A percentile compares a stretch with the other conserved stretches of the same genome.
Evolutionary conservation across 805 yeast species (phyloP).

Genomic region (Suhomyces faveliae): DNA sequence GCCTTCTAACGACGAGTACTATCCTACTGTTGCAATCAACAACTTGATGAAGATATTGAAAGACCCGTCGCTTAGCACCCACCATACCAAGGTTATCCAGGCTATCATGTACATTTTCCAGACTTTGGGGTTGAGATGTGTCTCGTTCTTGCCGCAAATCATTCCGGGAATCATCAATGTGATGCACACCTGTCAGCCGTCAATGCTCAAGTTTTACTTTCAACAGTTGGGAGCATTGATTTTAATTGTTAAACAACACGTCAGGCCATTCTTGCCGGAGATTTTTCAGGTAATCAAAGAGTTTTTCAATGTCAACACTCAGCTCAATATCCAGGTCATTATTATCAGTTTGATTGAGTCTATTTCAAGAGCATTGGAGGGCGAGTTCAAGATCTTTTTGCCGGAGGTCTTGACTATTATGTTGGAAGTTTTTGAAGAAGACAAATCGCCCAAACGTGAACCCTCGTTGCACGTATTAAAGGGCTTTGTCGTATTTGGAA

Average conservation of each 20-base stretch:
- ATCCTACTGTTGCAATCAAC: conserved; percentile 90
- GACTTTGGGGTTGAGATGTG: conserved; percentile 84
- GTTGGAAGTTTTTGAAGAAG: conserved; percentile 73
- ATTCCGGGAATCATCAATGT: conserved; percentile 85
- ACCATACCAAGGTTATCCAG: conserved; percentile 91
- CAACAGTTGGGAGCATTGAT: conserved; percentile 82
- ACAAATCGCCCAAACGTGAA: conserved; percentile 56
- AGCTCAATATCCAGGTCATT: conserved; percentile 66
- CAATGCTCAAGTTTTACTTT: conserved; percentile 82
- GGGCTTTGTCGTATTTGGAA: conserved; percentile 83
- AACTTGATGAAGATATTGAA: conserved; percentile 79
- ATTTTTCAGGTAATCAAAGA: conserved; percentile 75
- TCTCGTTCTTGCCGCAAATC: conserved; percentile 82
- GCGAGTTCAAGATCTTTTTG: conserved; percentile 84
- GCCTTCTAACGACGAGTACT: conserved; percentile 89
- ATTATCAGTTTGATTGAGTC: conserved; percentile 80
- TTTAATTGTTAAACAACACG: conserved; percentile 82
- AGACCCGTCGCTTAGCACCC: conserved; percentile 80
- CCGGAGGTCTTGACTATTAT: conserved; percentile 76
- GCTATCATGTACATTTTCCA: conserved; percentile 90
- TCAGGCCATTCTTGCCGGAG: conserved; percentile 75
- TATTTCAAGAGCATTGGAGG: conserved; percentile 81
- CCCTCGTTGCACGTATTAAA: conserved; percentile 73
- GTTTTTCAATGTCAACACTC: conserved; percentile 51
- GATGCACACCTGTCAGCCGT: conserved; percentile 76